A percentile compares a stretch with the other conserved stretches of the same genome.
Conservation (phyloP, 2,329 filamentous ascomycete species). For the Leptosphaerulina australis region DNA sequence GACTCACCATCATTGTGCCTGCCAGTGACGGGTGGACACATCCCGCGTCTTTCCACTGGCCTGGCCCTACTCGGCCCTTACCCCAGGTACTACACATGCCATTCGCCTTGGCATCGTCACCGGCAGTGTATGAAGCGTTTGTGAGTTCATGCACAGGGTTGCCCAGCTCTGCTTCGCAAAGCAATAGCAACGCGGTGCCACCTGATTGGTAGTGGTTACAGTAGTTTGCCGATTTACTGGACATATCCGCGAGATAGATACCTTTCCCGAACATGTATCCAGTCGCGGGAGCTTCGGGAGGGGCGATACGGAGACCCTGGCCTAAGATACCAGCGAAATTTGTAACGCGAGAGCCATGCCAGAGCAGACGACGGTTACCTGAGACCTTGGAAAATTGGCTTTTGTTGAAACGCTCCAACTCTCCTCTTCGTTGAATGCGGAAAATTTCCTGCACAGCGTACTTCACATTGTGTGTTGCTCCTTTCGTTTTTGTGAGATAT, state of each 20-base stretch:
- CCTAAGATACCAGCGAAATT: conserved; percentile 88
- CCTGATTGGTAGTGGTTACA: conserved; percentile 67
- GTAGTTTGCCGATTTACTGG: conserved; percentile 79
- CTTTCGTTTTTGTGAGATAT: conserved; percentile 72
- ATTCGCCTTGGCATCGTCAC: conserved; percentile 63
- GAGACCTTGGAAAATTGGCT: conserved; percentile 59
- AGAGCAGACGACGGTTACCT: conserved; percentile 77
- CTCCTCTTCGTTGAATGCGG: conserved; percentile 77
- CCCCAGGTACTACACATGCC: conserved; percentile 74
- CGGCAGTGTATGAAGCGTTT: conserved; percentile 66
- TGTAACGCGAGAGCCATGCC: conserved; percentile 83
- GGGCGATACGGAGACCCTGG: conserved; percentile 88
- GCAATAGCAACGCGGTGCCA: conserved; percentile 74
- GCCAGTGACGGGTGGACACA: conserved; percentile 68
- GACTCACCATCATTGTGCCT: conserved; percentile 71
- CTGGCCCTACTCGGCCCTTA: conserved; percentile 67
- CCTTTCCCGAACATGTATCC: conserved; percentile 93
- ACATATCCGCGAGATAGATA: conserved; percentile 84
- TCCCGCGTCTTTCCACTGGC: conserved; percentile 75
- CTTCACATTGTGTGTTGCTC: conserved; percentile 66
- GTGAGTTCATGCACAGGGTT: conserved; percentile 71
- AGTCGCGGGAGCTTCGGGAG: conserved; percentile 76
- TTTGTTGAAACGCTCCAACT: conserved; percentile 70
- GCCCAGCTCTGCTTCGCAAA: conserved; percentile 85
- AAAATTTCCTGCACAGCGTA: conserved; percentile 77